Base-by-base conservation (phyloP, 805 yeast species). In the Candida pseudoglaebosa region DNA sequence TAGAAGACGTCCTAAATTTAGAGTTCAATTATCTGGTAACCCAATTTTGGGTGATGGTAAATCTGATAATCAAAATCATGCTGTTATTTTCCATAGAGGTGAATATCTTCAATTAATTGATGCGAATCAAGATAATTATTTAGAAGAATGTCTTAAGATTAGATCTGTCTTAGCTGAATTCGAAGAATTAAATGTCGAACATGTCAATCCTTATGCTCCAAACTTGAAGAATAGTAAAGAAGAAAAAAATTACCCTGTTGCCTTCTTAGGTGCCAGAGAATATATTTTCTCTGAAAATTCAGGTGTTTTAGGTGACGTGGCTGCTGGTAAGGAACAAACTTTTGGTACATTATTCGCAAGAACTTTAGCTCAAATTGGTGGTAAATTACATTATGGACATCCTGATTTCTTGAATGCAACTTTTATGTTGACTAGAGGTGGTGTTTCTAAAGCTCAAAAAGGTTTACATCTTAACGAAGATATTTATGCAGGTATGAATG, bases 311-410 rank as follows among this genome's bases (percentile, higher is more conserved):
- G 95, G 93, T 37, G 95, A 85, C 61, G 80, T 85, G 48, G 91
- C 93, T 15, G 95, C 95, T 10, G 91, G 91, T 34, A 85, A 85
- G 54, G 95, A 85, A 60, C 93, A 85, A 57, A 85, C 93, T 7
- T 85, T 85, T 62, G 93, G 95, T 39, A 85, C 95, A 0, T 70
- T 85, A 41, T 84, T 84, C 61, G 87, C 93, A 0, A 75, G 95
- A 57, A 84, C 93, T 1, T 67, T 84, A 57, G 90, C 91, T 2
- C 82, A 80, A 54, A 75, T 84, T 48, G 93, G 91, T 19, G 91
- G 90, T 21, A 85, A 85, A 55, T 70, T 85, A 36, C 95, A 85
- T 56, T 85, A 85, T 64, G 95, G 95, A 5, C 95, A 85, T 57
- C 95, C 95, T 24, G 95, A 85, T 62, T 82, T 85, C 62, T 65